Conservation (phyloP, 345 rosid genomes). For the Hibiscus trionum region DNA sequence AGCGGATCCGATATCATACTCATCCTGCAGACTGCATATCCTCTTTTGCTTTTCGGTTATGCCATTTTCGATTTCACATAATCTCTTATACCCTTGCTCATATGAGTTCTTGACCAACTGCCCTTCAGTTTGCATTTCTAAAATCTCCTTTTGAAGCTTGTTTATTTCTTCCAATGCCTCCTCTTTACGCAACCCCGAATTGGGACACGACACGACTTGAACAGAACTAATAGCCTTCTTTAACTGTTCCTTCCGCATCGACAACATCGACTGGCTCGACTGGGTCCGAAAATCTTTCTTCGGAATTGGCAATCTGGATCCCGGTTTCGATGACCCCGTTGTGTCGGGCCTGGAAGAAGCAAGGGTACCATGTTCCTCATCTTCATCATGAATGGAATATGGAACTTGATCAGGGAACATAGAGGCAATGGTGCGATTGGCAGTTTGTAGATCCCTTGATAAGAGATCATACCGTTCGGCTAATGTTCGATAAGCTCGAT, state of each 20-base stretch:
- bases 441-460: constrained; percentile 66
- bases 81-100: constrained; percentile 42
- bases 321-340: constrained; percentile 29
- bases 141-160: constrained; percentile 62
- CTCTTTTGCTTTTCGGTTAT: constrained; percentile 54
- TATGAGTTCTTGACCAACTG: constrained; percentile 60
- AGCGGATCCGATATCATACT: constrained; percentile 47
- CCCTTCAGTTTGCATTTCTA: constrained; percentile 67
- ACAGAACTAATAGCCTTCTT: constrained; percentile 23
- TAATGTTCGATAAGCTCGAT: constrained; percentile 56
- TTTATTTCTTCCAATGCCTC: constrained; percentile 64
- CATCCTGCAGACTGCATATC: constrained; percentile 62
- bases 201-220: constrained; percentile 18
- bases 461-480: constrained; percentile 66
- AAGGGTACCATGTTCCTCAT: constrained; percentile 23
- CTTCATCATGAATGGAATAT: constrained; percentile 43
- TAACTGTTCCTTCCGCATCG: constrained; percentile 34
- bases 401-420: constrained; percentile 71
- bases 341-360: constrained; percentile 15
- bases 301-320: constrained; percentile 43
- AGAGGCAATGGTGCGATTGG: constrained; percentile 64
- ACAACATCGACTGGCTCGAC: constrained; percentile 28
- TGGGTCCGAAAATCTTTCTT: constrained; percentile 40
- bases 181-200: constrained; percentile 46
- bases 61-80: constrained; percentile 50